Base-by-base conservation (phyloP, 176 grass and related monocot species). In the Poa annua region DNA sequence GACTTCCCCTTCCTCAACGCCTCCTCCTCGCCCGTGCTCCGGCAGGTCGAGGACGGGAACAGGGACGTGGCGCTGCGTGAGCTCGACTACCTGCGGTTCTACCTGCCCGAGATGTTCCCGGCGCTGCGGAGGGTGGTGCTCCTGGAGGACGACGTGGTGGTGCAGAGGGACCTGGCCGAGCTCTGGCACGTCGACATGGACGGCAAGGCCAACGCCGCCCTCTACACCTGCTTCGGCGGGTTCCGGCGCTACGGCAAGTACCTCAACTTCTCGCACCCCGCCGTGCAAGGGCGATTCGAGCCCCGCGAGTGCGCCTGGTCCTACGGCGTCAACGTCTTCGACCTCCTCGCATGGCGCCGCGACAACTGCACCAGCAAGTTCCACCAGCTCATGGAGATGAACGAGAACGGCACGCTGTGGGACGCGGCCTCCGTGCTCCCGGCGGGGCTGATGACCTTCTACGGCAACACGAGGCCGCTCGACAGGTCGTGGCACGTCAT, bases 401-500 rank as follows among this genome's bases (percentile, higher is more conserved):
- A 98, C 62, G 90, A 93, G 80, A 92, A 95, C 39, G 92, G 96
- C 21, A 91, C 86, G 77, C 51, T 98, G 26, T 98, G 92, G 90
- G 88, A 93, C 59, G 82, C 61, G 45, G 42, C 80, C 48, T 86
- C 90, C 13, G 88, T 98, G 15, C 92, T 98, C 16, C 91, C 96
- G 19, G 88, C 81, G 5, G 96, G 96, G 82, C 68, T 98, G 71
- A 82, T 89, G 85, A 91, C 96, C 8, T 98, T 98, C 75, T 98
- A 95, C 80, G 82, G 86, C 75, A 95, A 88, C 32, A 98, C 96
- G 52, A 95, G 83, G 90, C 91, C 92, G 66, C 87, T 98, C 35
- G 91, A 95, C 42, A 98, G 85, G 85, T 90, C 90, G 57, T 98
- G 96, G 96, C 96, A 98, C 85, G 90, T 98, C 70, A 92, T 93